Conservation (phyloP, 2,329 filamentous ascomycete species). For the Fusarium torulosum region DNA sequence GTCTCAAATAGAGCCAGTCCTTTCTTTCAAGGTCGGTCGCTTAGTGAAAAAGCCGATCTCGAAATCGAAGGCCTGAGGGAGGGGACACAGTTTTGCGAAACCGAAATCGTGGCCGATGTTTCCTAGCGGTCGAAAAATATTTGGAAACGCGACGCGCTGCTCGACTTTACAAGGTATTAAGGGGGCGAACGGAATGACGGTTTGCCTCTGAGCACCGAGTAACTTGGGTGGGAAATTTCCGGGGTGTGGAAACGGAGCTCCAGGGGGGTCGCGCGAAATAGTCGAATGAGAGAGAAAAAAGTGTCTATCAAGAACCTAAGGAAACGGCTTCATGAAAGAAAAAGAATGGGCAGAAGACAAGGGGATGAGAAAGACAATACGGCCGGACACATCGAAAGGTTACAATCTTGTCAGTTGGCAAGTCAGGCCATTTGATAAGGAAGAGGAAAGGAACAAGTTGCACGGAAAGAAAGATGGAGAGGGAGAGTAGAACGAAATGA, state of each 20-base stretch:
- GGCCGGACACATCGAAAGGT: slow-evolving; percentile 52
- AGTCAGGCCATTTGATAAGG: slow-evolving; percentile 23
- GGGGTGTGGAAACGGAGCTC: slow-evolving; percentile 43
- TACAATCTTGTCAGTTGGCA: slow-evolving; percentile 24
- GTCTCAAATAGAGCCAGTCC: slow-evolving; percentile 57
- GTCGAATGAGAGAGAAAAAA: slow-evolving; percentile 18
- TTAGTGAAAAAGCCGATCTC: slow-evolving; percentile 44
- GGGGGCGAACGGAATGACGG: slow-evolving; percentile 46
- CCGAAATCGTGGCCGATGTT: slow-evolving; percentile 35
- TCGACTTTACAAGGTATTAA: slow-evolving; percentile 40
- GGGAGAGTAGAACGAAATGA: slow-evolving; percentile 26
- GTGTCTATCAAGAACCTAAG: slow-evolving; percentile 40
- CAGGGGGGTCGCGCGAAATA: slow-evolving; percentile 42
- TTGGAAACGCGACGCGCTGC: slow-evolving; percentile 53
- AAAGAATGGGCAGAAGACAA: slow-evolving; percentile 44
- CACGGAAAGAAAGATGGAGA: slow-evolving; percentile 11
- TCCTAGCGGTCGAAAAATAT: slow-evolving; percentile 36
- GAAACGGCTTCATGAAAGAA: slow-evolving; percentile 48
- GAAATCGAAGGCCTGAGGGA: slow-evolving; percentile 43
- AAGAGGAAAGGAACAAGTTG: slow-evolving; percentile 18
- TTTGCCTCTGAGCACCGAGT: slow-evolving; percentile 36
- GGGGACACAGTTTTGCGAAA: slow-evolving; percentile 35
- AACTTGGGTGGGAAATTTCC: slow-evolving; percentile 42
- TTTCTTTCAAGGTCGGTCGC: slow-evolving; percentile 48
- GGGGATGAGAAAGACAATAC: slow-evolving; percentile 44